These are phyloP conservation scores for Astrothelium macrocarpum DNA, from an alignment of 495 filamentous ascomycete species.

Conservation along the genomic window DNA sequence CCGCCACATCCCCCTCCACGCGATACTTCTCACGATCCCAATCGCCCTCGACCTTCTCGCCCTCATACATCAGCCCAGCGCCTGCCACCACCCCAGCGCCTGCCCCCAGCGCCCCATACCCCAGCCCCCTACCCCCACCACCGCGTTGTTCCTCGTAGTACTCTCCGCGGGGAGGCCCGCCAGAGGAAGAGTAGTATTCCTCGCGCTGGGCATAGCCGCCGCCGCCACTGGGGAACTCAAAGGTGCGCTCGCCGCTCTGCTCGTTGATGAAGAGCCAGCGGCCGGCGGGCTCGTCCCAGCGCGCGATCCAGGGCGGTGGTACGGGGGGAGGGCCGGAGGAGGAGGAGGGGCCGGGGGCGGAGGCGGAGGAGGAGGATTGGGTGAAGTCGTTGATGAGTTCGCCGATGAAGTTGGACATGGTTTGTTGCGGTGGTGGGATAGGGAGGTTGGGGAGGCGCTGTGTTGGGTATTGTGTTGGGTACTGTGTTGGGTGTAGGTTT, in stretches of 20 bases:
- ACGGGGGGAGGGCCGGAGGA: conserved; percentile 23
- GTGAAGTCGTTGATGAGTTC: conserved; percentile 5
- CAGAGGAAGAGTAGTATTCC: background rate
- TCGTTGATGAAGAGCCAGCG: conserved; percentile 54
- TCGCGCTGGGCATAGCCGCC: conserved; percentile 25
- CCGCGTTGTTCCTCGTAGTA: conserved; percentile 26
- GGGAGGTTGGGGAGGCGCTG: background rate
- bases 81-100: conserved; percentile 49
- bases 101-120: conserved; percentile 45
- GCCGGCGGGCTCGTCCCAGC: conserved; percentile 47
- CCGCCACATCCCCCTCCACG: conserved; percentile 19
- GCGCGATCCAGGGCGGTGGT: conserved; percentile 49
- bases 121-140: conserved; percentile 32
- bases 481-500: background rate
- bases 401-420: conserved; percentile 3
- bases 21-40: conserved; percentile 28
- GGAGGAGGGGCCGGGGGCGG: background rate
- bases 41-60: conserved; percentile 31
- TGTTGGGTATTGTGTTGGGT: background rate
- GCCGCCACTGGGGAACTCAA: conserved; percentile 35
- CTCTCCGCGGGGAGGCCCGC: background rate
- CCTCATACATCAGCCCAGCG: conserved; percentile 44
- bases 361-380: background rate
- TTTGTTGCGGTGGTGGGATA: background rate
- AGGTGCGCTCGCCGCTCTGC: conserved; percentile 49